These are phyloP conservation scores for Rhodotorula mucilaginosa DNA, from an alignment of 1,284 basidiomycete species.

Conservation along the genomic window DNA sequence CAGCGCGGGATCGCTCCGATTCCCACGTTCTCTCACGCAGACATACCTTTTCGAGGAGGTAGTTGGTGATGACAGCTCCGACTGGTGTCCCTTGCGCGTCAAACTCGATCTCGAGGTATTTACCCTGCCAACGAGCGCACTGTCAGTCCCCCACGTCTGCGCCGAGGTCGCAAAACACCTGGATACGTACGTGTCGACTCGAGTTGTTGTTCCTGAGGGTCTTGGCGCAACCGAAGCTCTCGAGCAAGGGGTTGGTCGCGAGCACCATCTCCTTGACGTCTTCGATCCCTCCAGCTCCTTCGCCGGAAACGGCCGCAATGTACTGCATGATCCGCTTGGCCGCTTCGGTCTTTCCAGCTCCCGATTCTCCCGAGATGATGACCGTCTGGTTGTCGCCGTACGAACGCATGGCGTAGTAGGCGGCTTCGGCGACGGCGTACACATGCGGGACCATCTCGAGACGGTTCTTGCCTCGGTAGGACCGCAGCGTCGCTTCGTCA, in stretches of 20 bases:
- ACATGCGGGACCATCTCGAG: constrained; percentile 98
- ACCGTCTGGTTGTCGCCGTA: constrained; percentile 99
- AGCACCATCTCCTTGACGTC: constrained; percentile 99
- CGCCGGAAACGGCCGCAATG: constrained; percentile 86
- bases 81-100: constrained; percentile 88
- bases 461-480: constrained; percentile 95
- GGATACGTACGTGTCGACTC: constrained; percentile 79
- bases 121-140: constrained; percentile 62
- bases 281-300: constrained; percentile 61
- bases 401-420: constrained; percentile 99
- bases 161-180: neutral
- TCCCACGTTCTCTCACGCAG: neutral
- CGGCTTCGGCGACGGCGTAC: constrained; percentile 92
- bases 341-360: constrained; percentile 95
- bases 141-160: neutral
- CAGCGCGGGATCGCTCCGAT: neutral
- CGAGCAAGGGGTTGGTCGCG: constrained; percentile 94
- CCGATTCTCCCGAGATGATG: constrained; percentile 98
- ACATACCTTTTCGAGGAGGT: constrained; percentile 82
- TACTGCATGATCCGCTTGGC: constrained; percentile 99
- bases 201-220: constrained; percentile 98
- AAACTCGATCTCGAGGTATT: constrained; percentile 99
- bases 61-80: constrained; percentile 98
- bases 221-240: constrained; percentile 99
- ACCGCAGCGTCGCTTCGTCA: constrained; percentile 77